Evolutionary conservation across 352 stramenopile genomes (phyloP), one percentile per base, ranked within the genome.

Genomic region (Globisporangium nagaii): DNA sequence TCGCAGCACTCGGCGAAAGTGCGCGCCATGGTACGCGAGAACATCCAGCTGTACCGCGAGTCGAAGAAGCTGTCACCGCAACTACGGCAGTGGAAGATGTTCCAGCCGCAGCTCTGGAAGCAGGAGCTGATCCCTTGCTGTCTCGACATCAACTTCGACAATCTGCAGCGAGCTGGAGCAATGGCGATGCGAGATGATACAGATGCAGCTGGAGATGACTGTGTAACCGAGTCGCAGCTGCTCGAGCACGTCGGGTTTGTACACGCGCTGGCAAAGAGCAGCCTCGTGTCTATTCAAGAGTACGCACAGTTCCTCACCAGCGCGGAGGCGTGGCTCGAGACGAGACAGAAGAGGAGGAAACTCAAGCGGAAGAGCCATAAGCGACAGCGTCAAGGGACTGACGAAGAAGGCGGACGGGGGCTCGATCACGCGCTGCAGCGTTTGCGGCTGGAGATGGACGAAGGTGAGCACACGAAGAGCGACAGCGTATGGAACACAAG

Each of bases 31-130:
- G 70, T 79, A 1, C 40, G 66, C 31, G 63, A 73, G 17, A 37
- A 65, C 24, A 46, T 79, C 12, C 52, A 53, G 11, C 36, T 66
- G 9, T 68, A 50, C 40, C n/a, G 27, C 2, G 53, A 56, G 8
- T 56, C 68, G 5, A 27, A 32, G 3, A 53, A 59, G 10, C 28
- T 79, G 1, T 59, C 62, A 2, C 34, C 57, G 0, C 50, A 70
- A 42, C 50, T 79, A 27, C 66, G 64, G 11, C 60, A 73, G 47
- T 71, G 42, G 60, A 71, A 66, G 20, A 67, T 70, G 50, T 75
- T 79, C 17, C 55, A 73, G 31, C 37, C 50, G 3, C 43, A 65
- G 42, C 47, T 57, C 28, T 79, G 70, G 70, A 74, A 67, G 53
- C 37, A 59, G 12, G 54, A 73, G 13, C 51, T 79, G 5, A 34